Conservation (phyloP, 2,329 filamentous ascomycete genomes). For the Leptographium lundbergii region DNA sequence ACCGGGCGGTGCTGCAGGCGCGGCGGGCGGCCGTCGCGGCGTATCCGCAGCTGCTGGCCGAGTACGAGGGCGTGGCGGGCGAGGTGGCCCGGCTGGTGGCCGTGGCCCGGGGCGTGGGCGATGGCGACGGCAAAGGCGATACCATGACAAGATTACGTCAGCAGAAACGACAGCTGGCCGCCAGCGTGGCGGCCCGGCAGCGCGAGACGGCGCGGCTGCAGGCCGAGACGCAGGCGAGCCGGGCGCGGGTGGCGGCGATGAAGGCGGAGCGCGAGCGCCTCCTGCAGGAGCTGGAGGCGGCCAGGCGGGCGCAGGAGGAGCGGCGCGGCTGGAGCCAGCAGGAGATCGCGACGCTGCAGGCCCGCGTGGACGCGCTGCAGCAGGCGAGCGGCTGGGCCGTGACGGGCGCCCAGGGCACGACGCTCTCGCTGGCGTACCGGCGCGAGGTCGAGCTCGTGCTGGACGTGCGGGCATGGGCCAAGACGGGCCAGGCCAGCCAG, state of each 20-base stretch:
- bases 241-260: constrained; percentile 48
- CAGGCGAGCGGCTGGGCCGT: constrained; percentile 59
- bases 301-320: constrained; percentile 74
- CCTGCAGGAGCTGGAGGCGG: constrained; percentile 62
- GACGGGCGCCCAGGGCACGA: constrained; percentile 46
- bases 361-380: constrained; percentile 52
- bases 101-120: constrained; percentile 61
- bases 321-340: constrained; percentile 78
- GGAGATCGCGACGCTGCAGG: constrained; percentile 70
- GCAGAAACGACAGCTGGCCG: constrained; percentile 50
- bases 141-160: constrained; percentile 54
- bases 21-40: constrained; percentile 57
- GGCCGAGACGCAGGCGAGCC: constrained; percentile 53
- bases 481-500: too few species aligned
- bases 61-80: constrained; percentile 46
- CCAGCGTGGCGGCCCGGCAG: constrained; percentile 58
- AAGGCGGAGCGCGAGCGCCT: constrained; percentile 56
- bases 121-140: constrained; percentile 58
- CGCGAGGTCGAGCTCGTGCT: constrained; percentile 64
- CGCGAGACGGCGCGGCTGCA: constrained; percentile 54
- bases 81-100: constrained; percentile 58
- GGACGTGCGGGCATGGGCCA: constrained; percentile 32
- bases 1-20: constrained; percentile 53
- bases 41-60: constrained; percentile 51
- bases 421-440: constrained; percentile 61